A percentile compares a stretch with the other conserved stretches of the same genome.
phyloP scores from a whole-genome alignment of 495 filamentous ascomycete genomes.

The Penicillium silybi region DNA sequence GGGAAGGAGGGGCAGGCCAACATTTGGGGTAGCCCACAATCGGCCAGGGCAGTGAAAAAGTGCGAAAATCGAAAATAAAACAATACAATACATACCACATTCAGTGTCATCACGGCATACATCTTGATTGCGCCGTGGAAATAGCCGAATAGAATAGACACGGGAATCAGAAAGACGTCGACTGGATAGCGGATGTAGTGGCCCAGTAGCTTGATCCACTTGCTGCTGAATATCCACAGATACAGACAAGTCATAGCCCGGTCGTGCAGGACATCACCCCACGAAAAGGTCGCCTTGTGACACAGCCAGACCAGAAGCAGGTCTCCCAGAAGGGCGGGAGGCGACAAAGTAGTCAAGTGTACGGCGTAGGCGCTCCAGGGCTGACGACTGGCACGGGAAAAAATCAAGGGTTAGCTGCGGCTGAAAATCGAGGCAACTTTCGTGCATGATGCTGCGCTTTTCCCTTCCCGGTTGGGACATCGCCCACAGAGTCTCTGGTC shows the following conservation, averaged over 20 bases:
- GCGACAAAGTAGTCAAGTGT: conserved; percentile 68
- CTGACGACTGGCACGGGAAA: conserved; percentile 50
- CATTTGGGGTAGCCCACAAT: conserved; percentile 10
- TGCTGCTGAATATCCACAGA: conserved; percentile 65
- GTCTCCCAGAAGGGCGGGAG: conserved; percentile 64
- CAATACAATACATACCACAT: conserved; percentile 48
- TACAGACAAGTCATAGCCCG: conserved; percentile 49
- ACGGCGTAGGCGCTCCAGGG: conserved; percentile 75
- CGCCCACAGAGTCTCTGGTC: not conserved
- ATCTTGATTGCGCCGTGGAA: conserved; percentile 75
- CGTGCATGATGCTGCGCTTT: not conserved
- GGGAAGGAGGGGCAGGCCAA: conserved; percentile 8
- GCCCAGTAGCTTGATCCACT: conserved; percentile 70
- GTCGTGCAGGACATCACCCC: conserved; percentile 37
- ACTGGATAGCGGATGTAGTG: conserved; percentile 68
- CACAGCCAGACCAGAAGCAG: conserved; percentile 55
- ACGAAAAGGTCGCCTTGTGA: conserved; percentile 42
- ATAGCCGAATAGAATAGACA: conserved; percentile 75
- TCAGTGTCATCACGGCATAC: conserved; percentile 65
- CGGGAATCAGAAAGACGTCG: conserved; percentile 64
- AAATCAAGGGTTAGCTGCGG: conserved; percentile 27
- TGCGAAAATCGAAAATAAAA: conserved; percentile 6
- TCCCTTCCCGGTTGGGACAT: conserved; percentile 1
- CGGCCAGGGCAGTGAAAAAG: conserved; percentile 1
- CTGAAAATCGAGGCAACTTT: conserved; percentile 4